Conservation (phyloP, 2,329 filamentous ascomycete genomes). For the Mariannaea sp. region DNA sequence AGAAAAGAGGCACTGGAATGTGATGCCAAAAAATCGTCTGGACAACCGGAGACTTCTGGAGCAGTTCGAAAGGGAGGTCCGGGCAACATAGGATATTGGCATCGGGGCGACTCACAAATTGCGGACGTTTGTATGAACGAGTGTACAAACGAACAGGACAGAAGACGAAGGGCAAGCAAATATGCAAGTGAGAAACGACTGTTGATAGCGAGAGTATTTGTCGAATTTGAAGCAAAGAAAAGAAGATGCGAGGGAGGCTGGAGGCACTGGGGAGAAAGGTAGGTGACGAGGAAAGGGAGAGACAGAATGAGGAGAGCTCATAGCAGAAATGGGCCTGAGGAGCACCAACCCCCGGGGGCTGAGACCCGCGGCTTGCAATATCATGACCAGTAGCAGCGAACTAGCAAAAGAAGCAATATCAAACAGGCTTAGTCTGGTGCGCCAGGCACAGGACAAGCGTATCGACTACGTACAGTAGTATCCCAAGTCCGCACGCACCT, state of each 20-base stretch:
- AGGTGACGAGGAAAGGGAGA: constrained; percentile 9
- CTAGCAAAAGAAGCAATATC: constrained; percentile 27
- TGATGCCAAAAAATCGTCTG: neutral
- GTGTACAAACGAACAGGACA: constrained; percentile 4
- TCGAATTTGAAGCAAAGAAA: neutral
- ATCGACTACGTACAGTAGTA: no score
- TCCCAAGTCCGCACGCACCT: constrained; percentile 2
- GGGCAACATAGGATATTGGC: neutral
- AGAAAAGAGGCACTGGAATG: constrained; percentile 5
- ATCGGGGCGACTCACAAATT: constrained; percentile 8
- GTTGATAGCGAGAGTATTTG: constrained; percentile 4
- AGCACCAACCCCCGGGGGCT: constrained; percentile 20
- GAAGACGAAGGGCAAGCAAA: neutral
- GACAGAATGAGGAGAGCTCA: constrained; percentile 15
- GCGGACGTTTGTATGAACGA: constrained; percentile 14
- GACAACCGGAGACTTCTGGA: constrained; percentile 8
- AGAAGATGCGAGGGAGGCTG: constrained; percentile 5
- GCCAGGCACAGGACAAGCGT: constrained; percentile 18
- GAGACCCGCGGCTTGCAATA: constrained; percentile 37
- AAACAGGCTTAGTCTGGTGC: constrained; percentile 30
- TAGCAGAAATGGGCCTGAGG: constrained; percentile 33
- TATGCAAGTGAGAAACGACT: neutral
- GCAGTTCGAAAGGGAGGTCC: neutral
- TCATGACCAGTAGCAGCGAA: constrained; percentile 28
- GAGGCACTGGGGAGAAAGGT: constrained; percentile 9